Evolutionary conservation across 2,329 filamentous ascomycete genomes (phyloP), one percentile per base, ranked within the genome.

Genomic region (Phyllachora maydis): DNA sequence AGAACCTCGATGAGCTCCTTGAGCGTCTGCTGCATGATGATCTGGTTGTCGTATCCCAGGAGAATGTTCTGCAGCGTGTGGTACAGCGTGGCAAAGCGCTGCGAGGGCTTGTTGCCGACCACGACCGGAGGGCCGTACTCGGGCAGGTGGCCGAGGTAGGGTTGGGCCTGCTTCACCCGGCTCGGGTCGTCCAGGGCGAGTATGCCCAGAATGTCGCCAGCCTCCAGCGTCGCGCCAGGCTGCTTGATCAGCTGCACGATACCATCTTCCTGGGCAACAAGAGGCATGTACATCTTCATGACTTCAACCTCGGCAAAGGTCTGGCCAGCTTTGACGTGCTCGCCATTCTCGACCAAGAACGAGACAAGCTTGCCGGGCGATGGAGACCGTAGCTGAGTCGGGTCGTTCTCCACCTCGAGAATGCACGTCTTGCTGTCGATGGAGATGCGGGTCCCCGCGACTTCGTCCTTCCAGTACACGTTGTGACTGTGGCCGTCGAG

Each of bases 271-370:
- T 83, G 75, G 3, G 88, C 78, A 30, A 98, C 65, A 26, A 98
- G 63, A 41, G 88, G 88, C 88, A 98, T 98, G 65, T 95, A 95
- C 88, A 98, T 98, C 65, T 98, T 98, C 88, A 98, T 98, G 52
- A 98, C 88, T 54, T 98, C 88, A 19, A 98, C 85, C 50, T 98
- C 88, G 26, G 88, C 88, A 42, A 82, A 98, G 16, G 85, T 61
- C 49, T 95, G 78, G 27, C 85, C 85, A 37, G 90, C 81, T 49
- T 69, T 74, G 49, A 98, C 70, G 46, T 98, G 88, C 36, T 82
- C 65, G 30, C 88, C 88, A 41, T 91, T 95, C 49, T 93, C 88
- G 3, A 98, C 78, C 2, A 81, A 77, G 52, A 88, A 98, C 56
- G 92, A 93, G 55, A 98, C 85, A 17, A 98, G 73, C 59, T 98